A percentile compares a stretch with the other conserved stretches of the same genome.
These are phyloP conservation scores for Torulaspora pretoriensis DNA, from an alignment of 1,139 yeast species.

Conservation along the genomic window DNA sequence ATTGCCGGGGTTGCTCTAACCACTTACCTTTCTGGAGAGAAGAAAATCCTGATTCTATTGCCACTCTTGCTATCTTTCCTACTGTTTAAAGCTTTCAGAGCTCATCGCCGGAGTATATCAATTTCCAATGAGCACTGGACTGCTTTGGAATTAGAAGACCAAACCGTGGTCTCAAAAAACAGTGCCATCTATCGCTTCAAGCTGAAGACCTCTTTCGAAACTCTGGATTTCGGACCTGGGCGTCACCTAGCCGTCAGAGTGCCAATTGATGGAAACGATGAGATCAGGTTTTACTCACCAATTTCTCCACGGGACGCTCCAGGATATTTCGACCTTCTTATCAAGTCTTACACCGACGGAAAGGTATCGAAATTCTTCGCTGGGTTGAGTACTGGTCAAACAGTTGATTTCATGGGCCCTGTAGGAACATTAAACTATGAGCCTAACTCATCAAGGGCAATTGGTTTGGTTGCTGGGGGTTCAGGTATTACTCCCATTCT, in stretches of 20 bases:
- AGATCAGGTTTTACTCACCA: constrained; percentile 67
- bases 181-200: constrained; percentile 71
- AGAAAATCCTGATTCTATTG: constrained; percentile 45
- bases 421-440: constrained; percentile 65
- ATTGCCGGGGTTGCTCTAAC: constrained; percentile 59
- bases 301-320: constrained; percentile 64
- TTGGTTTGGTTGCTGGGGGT: constrained; percentile 77
- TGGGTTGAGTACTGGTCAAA: constrained; percentile 55
- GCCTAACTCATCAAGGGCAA: constrained; percentile 55
- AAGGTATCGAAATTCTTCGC: constrained; percentile 64
- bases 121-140: constrained; percentile 53
- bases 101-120: constrained; percentile 45
- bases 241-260: constrained; percentile 61
- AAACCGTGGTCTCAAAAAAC: constrained; percentile 63
- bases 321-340: constrained; percentile 71
- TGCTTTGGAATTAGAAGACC: constrained; percentile 63
- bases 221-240: constrained; percentile 65
- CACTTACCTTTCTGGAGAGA: constrained; percentile 41
- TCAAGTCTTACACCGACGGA: constrained; percentile 69
- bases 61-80: constrained; percentile 36
- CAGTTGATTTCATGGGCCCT: constrained; percentile 70
- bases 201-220: constrained; percentile 55
- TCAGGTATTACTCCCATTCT: constrained; percentile 77
- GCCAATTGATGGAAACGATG: constrained; percentile 54
- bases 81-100: constrained; percentile 45